These are phyloP conservation scores for Combretum micranthum DNA, from an alignment of 345 rosid species.

Conservation along the genomic window DNA sequence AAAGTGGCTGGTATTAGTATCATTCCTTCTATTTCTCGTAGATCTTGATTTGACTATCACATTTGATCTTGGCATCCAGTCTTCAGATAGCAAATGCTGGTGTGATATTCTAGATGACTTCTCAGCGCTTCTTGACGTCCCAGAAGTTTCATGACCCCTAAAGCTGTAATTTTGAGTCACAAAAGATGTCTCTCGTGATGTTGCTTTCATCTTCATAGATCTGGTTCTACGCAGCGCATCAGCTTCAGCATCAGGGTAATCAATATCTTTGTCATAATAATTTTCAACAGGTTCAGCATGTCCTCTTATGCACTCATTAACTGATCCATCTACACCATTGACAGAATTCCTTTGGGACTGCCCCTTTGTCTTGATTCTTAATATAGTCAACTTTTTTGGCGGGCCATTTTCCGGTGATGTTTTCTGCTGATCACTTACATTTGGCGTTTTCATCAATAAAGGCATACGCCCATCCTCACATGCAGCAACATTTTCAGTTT, in stretches of 20 bases:
- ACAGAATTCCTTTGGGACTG: conserved; percentile 27
- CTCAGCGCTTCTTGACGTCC: conserved; percentile 29
- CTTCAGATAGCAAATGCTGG: conserved; percentile 36
- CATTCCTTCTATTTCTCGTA: conserved; percentile 36
- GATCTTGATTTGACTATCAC: conserved; percentile 44
- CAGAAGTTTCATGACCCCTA: conserved; percentile 33
- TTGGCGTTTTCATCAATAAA: conserved; percentile 11
- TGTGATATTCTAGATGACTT: conserved; percentile 22
- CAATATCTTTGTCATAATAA: conserved; percentile 22
- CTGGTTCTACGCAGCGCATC: conserved; percentile 59
- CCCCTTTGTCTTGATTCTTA: conserved; percentile 56
- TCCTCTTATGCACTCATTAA: conserved; percentile 21
- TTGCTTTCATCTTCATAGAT: conserved; percentile 54
- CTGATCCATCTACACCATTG: conserved; percentile 24
- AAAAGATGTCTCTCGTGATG: conserved; percentile 29
- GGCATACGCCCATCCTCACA: conserved; percentile 15
- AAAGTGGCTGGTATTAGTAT: conserved; percentile 14
- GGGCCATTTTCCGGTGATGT: conserved; percentile 10
- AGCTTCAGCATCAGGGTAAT: conserved; percentile 28
- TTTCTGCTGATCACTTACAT: conserved; percentile 4
- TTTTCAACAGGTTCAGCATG: conserved; percentile 14
- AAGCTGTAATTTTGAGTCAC: conserved; percentile 20
- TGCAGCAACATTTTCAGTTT: conserved; percentile 13
- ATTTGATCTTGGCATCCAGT: conserved; percentile 61
- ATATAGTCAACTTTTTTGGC: conserved; percentile 37